Conservation (phyloP, 805 yeast genomes). For the Candida sithepensis region DNA sequence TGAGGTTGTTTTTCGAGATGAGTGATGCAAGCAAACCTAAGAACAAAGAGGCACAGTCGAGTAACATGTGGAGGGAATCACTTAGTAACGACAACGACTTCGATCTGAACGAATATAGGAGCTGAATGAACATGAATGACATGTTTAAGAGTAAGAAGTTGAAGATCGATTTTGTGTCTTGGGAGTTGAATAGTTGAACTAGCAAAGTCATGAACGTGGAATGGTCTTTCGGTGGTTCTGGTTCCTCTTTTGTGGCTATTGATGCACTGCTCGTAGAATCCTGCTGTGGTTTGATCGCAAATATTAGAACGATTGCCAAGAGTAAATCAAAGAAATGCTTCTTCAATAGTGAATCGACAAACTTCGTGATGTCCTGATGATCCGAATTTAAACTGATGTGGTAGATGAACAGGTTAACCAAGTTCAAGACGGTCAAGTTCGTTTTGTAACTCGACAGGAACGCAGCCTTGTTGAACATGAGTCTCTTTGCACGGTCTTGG, state of each 20-base stretch:
- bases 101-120: constrained; percentile 87
- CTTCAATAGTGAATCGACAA: constrained; percentile 3
- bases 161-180: constrained; percentile 85
- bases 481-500: constrained; percentile 9
- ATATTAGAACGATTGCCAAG: constrained; percentile 11
- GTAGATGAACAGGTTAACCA: constrained; percentile 10
- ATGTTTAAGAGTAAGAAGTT: constrained; percentile 81
- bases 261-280: background rate
- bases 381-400: constrained; percentile 11
- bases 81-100: constrained; percentile 88
- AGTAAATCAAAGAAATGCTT: constrained; percentile 8
- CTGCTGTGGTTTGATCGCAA: constrained; percentile 14
- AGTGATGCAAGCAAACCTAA: constrained; percentile 86
- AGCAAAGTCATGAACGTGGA: constrained; percentile 22
- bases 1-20: constrained; percentile 29
- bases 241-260: background rate
- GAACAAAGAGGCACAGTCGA: constrained; percentile 88
- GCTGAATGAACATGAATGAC: constrained; percentile 91
- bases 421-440: constrained; percentile 22
- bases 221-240: constrained; percentile 3
- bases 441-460: constrained; percentile 22
- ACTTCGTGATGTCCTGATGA: constrained; percentile 1
- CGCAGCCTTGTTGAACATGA: constrained; percentile 21
- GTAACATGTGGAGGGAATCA: constrained; percentile 93
- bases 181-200: constrained; percentile 39